Evolutionary conservation across 148 eudicot genomes (phyloP), one percentile per base, ranked within the genome.

Genomic region (Arbutus unedo): DNA sequence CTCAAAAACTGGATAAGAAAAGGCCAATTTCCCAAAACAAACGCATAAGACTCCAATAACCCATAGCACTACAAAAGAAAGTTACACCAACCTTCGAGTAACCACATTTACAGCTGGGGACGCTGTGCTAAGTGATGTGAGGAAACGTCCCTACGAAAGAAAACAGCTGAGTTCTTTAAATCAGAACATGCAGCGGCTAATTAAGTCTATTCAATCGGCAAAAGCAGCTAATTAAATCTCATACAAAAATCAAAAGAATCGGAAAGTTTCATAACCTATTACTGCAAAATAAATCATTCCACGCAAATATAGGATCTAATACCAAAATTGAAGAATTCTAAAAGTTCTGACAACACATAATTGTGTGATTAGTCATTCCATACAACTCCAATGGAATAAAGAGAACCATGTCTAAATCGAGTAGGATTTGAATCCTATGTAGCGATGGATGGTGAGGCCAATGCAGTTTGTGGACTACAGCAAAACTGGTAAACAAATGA

Each of bases 51-150:
- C 78, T 57, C 19, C 15, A 76, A 60, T 21, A 77, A 84, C 14
- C 14, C 13, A 41, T 54, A 41, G 21, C 0, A 19, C 10, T n/a
- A n/a, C 41, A 66, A 31, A 64, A 49, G 45, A 38, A 67, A 51
- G 66, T 68, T 77, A 31, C 57, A 86, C 86, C 59, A 76, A 96
- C 99, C 99, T 96, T 87, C 93, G 91, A 76, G 95, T 91, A 45
- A 96, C 99, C 41, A 90, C 97, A 89, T 94, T 96, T 78, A 96
- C 85, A 72, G 93, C 95, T n/a, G 97, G 95, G 50, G 99, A 96
- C 77, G 89, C 92, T 44, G 98, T 93, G 83, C 78, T 89, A 50
- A 96, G 91, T 54, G 99, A 91, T 84, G 98, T 88, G 81, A 96
- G 92, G 77, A 96, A 96, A 38, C 94, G 91, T 19, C 99, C 99